Conservation (phyloP, 2,329 filamentous ascomycete species). For the Atkinsonella hypoxylon region DNA sequence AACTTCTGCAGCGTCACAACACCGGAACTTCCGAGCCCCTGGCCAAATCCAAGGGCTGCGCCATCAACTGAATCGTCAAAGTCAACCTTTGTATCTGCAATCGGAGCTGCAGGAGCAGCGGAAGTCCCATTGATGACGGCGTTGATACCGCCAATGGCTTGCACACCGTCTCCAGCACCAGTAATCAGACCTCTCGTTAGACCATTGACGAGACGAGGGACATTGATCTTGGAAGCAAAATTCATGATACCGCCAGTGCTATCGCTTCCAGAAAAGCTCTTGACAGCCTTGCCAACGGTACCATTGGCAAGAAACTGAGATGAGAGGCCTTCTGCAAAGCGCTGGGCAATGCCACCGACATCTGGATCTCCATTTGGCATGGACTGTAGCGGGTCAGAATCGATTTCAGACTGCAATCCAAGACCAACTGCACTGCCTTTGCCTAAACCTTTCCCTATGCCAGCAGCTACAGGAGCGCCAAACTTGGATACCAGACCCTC, state of each 20-base stretch:
- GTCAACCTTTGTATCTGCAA: slow-evolving; percentile 14
- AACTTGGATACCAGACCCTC: slow-evolving; percentile 4
- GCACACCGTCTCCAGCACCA: slow-evolving; percentile 22
- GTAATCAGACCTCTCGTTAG: slow-evolving; percentile 23
- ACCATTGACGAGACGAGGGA: slow-evolving; percentile 21
- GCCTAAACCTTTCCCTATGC: slow-evolving; percentile 18
- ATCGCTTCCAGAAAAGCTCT: not conserved
- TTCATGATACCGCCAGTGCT: slow-evolving; percentile 7
- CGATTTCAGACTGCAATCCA: slow-evolving; percentile 16
- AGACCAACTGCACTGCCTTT: slow-evolving; percentile 15
- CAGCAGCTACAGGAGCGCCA: slow-evolving; percentile 13
- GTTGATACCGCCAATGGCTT: slow-evolving; percentile 20
- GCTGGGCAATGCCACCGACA: slow-evolving; percentile 13
- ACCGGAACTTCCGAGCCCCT: slow-evolving; percentile 22
- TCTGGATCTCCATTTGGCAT: slow-evolving; percentile 2
- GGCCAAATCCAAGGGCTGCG: slow-evolving; percentile 22
- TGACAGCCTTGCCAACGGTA: slow-evolving; percentile 15
- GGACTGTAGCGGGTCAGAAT: slow-evolving; percentile 7
- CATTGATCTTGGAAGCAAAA: slow-evolving; percentile 10
- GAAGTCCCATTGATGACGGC: slow-evolving; percentile 19
- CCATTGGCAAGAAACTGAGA: slow-evolving; percentile 22
- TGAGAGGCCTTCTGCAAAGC: slow-evolving; percentile 17
- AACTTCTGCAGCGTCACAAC: slow-evolving; percentile 19
- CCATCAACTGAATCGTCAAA: slow-evolving; percentile 25
- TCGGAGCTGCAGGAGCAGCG: slow-evolving; percentile 7